phyloP scores from a whole-genome alignment of 108 stramenopile genomes.

The Discostella stelligeroides region DNA sequence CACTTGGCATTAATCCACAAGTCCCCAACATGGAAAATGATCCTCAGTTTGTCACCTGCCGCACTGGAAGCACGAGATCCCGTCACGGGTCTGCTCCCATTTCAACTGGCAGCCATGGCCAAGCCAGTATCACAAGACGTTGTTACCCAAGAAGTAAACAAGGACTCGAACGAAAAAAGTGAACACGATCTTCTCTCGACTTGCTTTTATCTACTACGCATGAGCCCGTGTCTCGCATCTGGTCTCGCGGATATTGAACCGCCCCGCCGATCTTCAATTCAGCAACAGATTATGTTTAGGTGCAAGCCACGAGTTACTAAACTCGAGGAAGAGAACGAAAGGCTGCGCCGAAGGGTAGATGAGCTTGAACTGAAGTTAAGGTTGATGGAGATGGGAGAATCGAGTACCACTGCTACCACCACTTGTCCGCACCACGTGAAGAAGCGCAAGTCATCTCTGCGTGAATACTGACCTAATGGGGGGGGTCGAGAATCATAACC shows the following conservation, averaged over 20 bases:
- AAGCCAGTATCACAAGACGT: conserved; percentile 14
- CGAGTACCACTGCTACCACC: background rate
- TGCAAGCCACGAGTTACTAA: conserved; percentile 31
- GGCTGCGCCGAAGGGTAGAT: conserved; percentile 21
- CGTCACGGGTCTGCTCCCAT: conserved; percentile 43
- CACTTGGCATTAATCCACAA: conserved; percentile 46
- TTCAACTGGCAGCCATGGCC: conserved; percentile 46
- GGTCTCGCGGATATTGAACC: conserved; percentile 25
- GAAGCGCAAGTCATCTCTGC: conserved; percentile 34
- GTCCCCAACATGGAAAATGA: conserved; percentile 38
- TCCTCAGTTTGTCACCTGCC: conserved; percentile 29
- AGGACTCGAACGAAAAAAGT: background rate
- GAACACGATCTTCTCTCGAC: conserved; percentile 34
- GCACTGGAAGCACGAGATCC: conserved; percentile 48
- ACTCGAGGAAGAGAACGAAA: conserved; percentile 44
- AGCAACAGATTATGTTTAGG: conserved; percentile 30
- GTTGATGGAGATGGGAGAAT: conserved; percentile 11
- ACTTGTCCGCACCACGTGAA: conserved; percentile 11
- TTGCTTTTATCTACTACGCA: conserved; percentile 33
- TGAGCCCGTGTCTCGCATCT: conserved; percentile 41
- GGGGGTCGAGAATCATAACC: too few species aligned
- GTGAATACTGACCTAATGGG: background rate
- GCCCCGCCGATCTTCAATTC: conserved; percentile 9
- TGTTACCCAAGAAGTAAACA: background rate
- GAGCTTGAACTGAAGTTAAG: conserved; percentile 29